Conservation (phyloP, 306 rosid species). For the Cucurbita pepo region DNA sequence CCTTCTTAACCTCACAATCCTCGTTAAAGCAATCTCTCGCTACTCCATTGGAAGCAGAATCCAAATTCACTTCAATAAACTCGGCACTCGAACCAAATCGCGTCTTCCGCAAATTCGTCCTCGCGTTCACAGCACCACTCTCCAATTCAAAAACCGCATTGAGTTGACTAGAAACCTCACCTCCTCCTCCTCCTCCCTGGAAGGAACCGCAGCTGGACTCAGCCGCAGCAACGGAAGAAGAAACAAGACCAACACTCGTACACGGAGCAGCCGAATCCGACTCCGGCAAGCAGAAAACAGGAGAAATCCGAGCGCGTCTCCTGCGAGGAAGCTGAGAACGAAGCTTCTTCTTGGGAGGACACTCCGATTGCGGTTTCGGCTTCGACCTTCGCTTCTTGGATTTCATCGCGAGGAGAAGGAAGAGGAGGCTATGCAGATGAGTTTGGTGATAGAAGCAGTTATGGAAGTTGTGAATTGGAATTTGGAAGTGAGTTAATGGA, state of each 20-base stretch:
- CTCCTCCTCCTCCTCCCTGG: conserved; percentile 6
- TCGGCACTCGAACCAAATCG: background rate
- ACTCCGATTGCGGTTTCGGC: conserved; percentile 17
- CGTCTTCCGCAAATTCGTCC: conserved; percentile 15
- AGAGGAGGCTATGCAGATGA: background rate
- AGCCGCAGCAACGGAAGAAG: conserved; percentile 18
- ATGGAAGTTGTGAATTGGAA: background rate
- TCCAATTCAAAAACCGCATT: conserved; percentile 22
- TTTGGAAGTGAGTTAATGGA: background rate
- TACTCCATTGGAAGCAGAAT: conserved; percentile 5
- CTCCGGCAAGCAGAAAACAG: conserved; percentile 18
- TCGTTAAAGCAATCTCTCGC: conserved; percentile 12
- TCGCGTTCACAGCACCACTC: conserved; percentile 6
- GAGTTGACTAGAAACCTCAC: conserved; percentile 49
- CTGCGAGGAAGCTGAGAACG: conserved; percentile 61
- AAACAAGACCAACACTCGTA: conserved; percentile 1
- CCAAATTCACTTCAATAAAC: background rate
- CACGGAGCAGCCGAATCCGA: background rate
- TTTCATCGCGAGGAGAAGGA: conserved; percentile 11
- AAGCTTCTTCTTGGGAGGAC: conserved; percentile 37
- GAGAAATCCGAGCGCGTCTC: conserved; percentile 35
- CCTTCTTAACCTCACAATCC: conserved; percentile 11
- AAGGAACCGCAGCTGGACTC: conserved; percentile 31
- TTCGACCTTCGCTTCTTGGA: conserved; percentile 17
- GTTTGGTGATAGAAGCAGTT: background rate